Percentiles rank a stretch among this genome's conserved stretches.
Conservation (phyloP, 2,329 filamentous ascomycete genomes). For the Onygenales sp. region DNA sequence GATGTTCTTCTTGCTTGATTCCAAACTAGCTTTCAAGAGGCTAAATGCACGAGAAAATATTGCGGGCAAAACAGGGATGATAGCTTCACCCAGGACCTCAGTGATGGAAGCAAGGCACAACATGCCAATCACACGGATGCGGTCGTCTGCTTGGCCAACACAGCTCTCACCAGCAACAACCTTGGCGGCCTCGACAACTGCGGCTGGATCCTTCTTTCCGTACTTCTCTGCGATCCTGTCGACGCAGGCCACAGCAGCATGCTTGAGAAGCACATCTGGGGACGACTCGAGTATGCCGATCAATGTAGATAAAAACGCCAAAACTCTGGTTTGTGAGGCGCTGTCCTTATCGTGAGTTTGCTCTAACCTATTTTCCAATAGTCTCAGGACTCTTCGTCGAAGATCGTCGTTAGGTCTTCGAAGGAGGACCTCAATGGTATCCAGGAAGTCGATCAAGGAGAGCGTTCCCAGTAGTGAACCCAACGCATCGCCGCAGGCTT, state of each 20-base stretch:
- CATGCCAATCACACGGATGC: constrained; percentile 72
- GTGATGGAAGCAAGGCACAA: constrained; percentile 82
- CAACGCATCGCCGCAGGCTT: constrained; percentile 56
- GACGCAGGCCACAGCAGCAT: constrained; percentile 78
- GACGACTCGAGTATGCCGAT: constrained; percentile 67
- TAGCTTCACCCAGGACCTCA: constrained; percentile 75
- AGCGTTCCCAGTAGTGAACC: constrained; percentile 74
- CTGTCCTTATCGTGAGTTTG: constrained; percentile 61
- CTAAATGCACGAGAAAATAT: constrained; percentile 63
- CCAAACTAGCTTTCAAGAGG: constrained; percentile 59
- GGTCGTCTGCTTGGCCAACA: constrained; percentile 62
- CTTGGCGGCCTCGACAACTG: constrained; percentile 63
- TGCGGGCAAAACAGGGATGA: constrained; percentile 71
- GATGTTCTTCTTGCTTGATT: constrained; percentile 42
- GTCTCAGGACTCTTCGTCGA: constrained; percentile 68
- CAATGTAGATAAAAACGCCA: constrained; percentile 71
- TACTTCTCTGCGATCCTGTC: constrained; percentile 93
- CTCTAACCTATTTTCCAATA: constrained; percentile 71
- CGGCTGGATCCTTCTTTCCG: constrained; percentile 78
- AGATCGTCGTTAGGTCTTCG: constrained; percentile 65
- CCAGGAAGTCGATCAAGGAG: constrained; percentile 80
- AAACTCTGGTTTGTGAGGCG: constrained; percentile 58
- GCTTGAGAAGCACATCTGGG: constrained; percentile 64
- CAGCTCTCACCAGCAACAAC: constrained; percentile 69
- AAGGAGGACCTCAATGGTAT: constrained; percentile 73